Conservation (phyloP, 2,329 filamentous ascomycete species). For the Colletotrichum sp. region DNA sequence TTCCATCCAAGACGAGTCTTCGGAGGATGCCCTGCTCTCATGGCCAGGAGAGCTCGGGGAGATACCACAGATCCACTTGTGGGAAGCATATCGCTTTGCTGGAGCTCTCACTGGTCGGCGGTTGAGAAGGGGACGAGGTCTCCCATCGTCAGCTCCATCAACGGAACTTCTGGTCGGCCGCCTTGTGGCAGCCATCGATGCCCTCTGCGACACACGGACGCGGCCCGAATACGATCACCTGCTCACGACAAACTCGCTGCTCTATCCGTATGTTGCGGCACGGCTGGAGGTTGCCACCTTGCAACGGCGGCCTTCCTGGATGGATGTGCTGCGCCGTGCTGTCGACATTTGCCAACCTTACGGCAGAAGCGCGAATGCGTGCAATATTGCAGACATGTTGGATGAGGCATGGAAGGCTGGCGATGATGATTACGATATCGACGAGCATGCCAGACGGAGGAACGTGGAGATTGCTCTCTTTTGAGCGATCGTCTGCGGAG, state of each 20-base stretch:
- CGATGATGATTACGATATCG: constrained; percentile 10
- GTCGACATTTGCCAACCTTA: neutral
- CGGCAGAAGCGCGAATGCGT: neutral
- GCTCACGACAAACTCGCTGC: constrained; percentile 23
- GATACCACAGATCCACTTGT: neutral
- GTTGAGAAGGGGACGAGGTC: neutral
- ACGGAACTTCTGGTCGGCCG: neutral
- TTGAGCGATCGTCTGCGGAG: neutral
- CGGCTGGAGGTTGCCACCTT: constrained; percentile 26
- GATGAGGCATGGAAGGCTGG: neutral
- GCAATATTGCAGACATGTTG: neutral
- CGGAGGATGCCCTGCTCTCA: neutral
- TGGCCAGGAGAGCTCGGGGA: neutral
- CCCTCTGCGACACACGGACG: neutral
- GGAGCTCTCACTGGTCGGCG: neutral
- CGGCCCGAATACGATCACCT: neutral
- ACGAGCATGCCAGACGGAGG: neutral
- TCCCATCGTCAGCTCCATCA: neutral
- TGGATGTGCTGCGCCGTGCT: neutral
- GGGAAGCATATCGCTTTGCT: neutral
- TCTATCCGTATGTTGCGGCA: constrained; percentile 28
- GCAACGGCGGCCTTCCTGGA: constrained; percentile 4
- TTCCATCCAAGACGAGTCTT: neutral
- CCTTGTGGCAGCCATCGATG: neutral
- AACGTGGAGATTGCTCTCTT: constrained; percentile 11